Base-by-base conservation (phyloP, 2,329 filamentous ascomycete species). In the Whalleya microplaca region DNA sequence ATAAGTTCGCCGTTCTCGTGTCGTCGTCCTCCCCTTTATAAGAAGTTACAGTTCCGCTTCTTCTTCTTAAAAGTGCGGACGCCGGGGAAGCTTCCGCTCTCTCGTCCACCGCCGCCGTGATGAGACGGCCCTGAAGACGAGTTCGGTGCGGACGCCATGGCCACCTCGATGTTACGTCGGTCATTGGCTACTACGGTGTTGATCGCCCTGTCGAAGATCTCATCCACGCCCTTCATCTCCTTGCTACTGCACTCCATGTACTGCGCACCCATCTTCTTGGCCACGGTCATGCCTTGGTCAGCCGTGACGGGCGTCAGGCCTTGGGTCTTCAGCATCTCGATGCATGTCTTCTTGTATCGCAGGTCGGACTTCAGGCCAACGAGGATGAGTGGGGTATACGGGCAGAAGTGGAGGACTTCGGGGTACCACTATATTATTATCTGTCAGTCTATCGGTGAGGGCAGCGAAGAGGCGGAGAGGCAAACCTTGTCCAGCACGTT, bases 221-320 rank as follows among this genome's bases (percentile, higher is more conserved):
- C 94, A 73, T 98, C 92, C 45, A 99, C 94, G 54, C 95, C 95
- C 51, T 83, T 86, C 89, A 96, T 95, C 77, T 97, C 95, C 78
- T 98, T 98, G 76, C 92, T 96, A 73, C 92, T 96, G 83, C 95
- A 99, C 78, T 99, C 95, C 85, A 96, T 94, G 79, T 99, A 99
- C 70, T 88, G 84, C 12, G 95, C 95, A 62, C 88, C 87, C 95
- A 99, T 99, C 78, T 94, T 95, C 70, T 88, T 85, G 53, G 95
- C 93, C 21, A 99, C 93, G 8, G 86, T 84, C 71, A 89, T 84
- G 62, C 94, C 95, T 76, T 99, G 94, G 68, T 96, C 91, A 48
- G 87, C 86, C 1, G 93, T 97, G 47, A 99, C 94, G 4, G 95
- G 95, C 2, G 94, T 98, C 57, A 99, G 84, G 46, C 95, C 95